These are phyloP conservation scores for Agaricus blazei DNA, from an alignment of 768 basidiomycete genomes.

Conservation along the genomic window DNA sequence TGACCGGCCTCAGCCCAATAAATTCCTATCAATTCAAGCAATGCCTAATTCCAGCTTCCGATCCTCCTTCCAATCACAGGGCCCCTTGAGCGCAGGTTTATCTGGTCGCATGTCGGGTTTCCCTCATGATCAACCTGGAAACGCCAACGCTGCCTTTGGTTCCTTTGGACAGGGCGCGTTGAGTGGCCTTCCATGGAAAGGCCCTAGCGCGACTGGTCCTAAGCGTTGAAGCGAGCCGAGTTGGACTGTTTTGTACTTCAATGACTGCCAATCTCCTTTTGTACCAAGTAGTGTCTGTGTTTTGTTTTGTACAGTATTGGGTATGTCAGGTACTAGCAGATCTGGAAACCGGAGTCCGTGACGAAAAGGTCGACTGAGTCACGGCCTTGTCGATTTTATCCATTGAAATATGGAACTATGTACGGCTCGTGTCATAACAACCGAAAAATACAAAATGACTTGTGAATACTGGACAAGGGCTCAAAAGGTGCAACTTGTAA, in stretches of 20 bases:
- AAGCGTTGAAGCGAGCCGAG: not conserved
- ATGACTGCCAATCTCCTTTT: not conserved
- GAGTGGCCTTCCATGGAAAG: conserved; percentile 22
- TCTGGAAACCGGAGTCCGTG: too few relatives aligned
- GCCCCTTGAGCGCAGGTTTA: conserved; percentile 17
- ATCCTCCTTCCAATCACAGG: conserved; percentile 47
- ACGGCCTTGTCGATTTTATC: too few relatives aligned
- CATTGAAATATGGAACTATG: too few relatives aligned
- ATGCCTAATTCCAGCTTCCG: conserved; percentile 65
- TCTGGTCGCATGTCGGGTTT: conserved; percentile 17
- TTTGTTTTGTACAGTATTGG: not conserved
- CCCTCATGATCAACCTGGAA: conserved; percentile 16
- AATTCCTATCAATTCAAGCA: conserved; percentile 76
- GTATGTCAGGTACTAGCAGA: not conserved
- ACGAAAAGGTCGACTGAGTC: too few relatives aligned
- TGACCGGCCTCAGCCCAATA: conserved; percentile 74
- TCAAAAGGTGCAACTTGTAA: too few relatives aligned
- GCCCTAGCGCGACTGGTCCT: conserved; percentile 1
- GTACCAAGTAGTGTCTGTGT: not conserved
- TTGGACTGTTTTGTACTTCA: not conserved
- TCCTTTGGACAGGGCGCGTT: conserved; percentile 24
- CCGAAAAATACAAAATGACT: too few relatives aligned
- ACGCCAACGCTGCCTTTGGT: conserved; percentile 25
- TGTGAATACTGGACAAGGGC: too few relatives aligned
- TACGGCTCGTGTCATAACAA: too few relatives aligned